phyloP scores from a whole-genome alignment of 1,284 basidiomycete genomes.

The Neonothopanus nambi region DNA sequence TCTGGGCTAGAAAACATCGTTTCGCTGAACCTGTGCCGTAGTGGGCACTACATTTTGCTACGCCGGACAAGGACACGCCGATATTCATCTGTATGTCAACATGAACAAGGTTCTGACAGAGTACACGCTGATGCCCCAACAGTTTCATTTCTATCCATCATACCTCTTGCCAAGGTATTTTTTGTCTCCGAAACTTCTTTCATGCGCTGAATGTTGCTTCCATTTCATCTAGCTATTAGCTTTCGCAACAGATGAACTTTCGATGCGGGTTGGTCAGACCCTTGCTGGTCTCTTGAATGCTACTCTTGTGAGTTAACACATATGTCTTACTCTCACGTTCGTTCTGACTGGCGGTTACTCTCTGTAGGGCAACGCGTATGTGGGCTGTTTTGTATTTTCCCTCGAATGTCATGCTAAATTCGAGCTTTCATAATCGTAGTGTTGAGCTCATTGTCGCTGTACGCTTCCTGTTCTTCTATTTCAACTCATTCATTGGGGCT shows the following conservation, averaged over 20 bases:
- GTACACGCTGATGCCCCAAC: not conserved
- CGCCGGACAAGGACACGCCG: constrained; percentile 52
- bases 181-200: not conserved
- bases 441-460: constrained; percentile 83
- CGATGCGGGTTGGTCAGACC: constrained; percentile 82
- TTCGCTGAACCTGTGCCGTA: constrained; percentile 25
- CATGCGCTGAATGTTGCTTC: not conserved
- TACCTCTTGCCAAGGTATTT: constrained; percentile 72
- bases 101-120: not conserved
- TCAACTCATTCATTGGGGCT: not conserved
- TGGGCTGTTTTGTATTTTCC: constrained; percentile 17
- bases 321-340: not conserved
- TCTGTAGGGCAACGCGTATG: constrained; percentile 73
- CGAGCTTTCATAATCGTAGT: constrained; percentile 35
- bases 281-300: constrained; percentile 85
- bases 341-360: too few relatives aligned
- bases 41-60: constrained; percentile 74
- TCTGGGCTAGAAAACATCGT: constrained; percentile 1
- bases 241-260: constrained; percentile 87
- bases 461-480: constrained; percentile 28
- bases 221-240: constrained; percentile 59
- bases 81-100: constrained; percentile 68
- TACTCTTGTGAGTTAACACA: constrained; percentile 60
- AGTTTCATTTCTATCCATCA: constrained; percentile 75
- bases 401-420: not conserved